These are phyloP conservation scores for Annulohypoxylon truncatum DNA, from an alignment of 2,329 filamentous ascomycete genomes.

Conservation along the genomic window DNA sequence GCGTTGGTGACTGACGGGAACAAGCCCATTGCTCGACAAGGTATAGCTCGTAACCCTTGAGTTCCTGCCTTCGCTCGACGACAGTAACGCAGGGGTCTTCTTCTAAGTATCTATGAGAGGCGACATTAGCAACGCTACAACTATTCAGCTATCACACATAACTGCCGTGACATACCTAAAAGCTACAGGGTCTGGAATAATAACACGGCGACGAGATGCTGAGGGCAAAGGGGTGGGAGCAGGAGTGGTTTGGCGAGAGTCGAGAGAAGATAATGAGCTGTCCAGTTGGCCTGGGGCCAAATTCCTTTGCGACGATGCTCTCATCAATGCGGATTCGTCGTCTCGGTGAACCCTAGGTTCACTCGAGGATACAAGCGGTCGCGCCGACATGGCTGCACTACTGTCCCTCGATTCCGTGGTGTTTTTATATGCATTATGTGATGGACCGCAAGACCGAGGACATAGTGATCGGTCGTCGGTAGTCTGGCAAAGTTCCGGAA, in stretches of 20 bases:
- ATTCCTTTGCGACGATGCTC: conserved; percentile 48
- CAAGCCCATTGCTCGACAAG: conserved; percentile 98
- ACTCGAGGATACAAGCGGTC: conserved; percentile 43
- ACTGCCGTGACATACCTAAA: conserved; percentile 57
- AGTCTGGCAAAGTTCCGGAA: conserved; percentile 15
- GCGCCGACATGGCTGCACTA: conserved; percentile 50
- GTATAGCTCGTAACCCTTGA: conserved; percentile 91
- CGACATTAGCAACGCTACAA: neutral
- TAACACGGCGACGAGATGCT: conserved; percentile 58
- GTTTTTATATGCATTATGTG: conserved; percentile 43
- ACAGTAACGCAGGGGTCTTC: conserved; percentile 82
- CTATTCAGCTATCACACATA: neutral
- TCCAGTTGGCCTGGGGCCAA: conserved; percentile 42
- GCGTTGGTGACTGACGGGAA: conserved; percentile 88
- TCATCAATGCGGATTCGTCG: conserved; percentile 54
- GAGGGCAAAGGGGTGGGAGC: conserved; percentile 44
- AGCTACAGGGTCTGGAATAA: conserved; percentile 69
- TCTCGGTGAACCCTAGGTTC: conserved; percentile 53
- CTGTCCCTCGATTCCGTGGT: conserved; percentile 36
- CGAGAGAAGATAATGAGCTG: conserved; percentile 39
- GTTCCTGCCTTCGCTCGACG: conserved; percentile 74
- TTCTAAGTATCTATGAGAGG: conserved; percentile 75
- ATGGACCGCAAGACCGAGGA: neutral
- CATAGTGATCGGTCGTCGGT: conserved; percentile 28
- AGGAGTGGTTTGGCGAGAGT: conserved; percentile 26